Evolutionary conservation across 805 yeast genomes (phyloP).

Genomic region (Metschnikowia chrysomelidarum): DNA sequence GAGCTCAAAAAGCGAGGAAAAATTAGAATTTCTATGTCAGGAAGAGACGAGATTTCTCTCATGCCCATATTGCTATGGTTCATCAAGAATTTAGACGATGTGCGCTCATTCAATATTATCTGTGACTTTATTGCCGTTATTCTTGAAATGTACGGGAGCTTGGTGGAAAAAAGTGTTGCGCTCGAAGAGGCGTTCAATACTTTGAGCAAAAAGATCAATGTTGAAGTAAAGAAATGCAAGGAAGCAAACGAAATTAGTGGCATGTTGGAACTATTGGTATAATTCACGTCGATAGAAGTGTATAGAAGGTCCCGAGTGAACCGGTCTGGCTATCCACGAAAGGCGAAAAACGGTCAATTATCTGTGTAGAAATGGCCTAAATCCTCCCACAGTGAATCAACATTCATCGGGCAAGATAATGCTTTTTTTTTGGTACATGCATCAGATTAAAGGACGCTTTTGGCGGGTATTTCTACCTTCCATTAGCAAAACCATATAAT

Average conservation of each 20-base stretch:
- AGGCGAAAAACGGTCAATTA: too few relatives aligned
- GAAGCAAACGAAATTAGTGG: slow-evolving; percentile 92
- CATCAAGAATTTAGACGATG: slow-evolving; percentile 71
- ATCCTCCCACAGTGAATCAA: too few relatives aligned
- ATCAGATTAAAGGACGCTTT: too few relatives aligned
- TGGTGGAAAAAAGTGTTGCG: slow-evolving; percentile 71
- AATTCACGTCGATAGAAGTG: too few relatives aligned
- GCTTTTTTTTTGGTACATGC: too few relatives aligned
- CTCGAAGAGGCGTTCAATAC: slow-evolving; percentile 68
- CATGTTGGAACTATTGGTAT: slow-evolving; percentile 83
- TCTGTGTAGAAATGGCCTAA: too few relatives aligned
- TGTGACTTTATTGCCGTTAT: slow-evolving; percentile 68
- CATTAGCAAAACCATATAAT: too few relatives aligned
- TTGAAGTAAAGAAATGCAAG: slow-evolving; percentile 73
- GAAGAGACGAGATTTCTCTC: slow-evolving; percentile 80
- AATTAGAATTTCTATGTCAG: slow-evolving; percentile 72
- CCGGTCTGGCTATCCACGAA: too few relatives aligned
- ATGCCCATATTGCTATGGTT: slow-evolving; percentile 90
- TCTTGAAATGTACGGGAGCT: slow-evolving; percentile 72
- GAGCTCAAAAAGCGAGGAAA: slow-evolving; percentile 90
- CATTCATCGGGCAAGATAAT: too few relatives aligned
- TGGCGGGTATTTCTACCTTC: too few relatives aligned
- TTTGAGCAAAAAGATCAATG: slow-evolving; percentile 57
- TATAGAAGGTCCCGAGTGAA: too few relatives aligned
- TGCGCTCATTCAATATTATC: slow-evolving; percentile 60